Evolutionary conservation across 2,329 filamentous ascomycete species (phyloP), one percentile per base, ranked within the genome.

Genomic region (Huntiella savannae): DNA sequence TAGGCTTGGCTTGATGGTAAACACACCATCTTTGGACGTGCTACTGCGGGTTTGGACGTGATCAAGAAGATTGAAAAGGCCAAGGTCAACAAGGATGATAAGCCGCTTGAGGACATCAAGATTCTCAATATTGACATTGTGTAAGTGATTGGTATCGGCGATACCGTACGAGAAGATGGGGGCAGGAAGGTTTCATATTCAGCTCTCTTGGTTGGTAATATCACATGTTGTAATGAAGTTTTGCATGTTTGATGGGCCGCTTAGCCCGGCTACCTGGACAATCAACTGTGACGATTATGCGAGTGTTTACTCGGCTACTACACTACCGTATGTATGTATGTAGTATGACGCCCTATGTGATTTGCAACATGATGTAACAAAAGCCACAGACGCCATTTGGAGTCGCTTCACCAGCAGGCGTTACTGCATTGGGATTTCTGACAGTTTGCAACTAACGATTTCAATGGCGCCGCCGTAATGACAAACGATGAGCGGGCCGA

Each of bases 31-130:
- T 98, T 98, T 59, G 91, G 91, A 1, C 71, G 91, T 36, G 87
- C 85, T 1, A 79, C 88, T 34, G 81, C 87, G 58, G 91, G 91
- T 0, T 66, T 96, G 58, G 91, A 98, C 60, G 85, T 98, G 15
- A 79, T 98, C 50, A 86, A 96, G 61, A 84, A 80, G 66, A 98
- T 98, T 58, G 91, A 98, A 64, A 94, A 92, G 59, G 71, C 74
- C 12, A 82, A 81, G 58, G 86, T 86, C 3, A 78, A 82, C 61
- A 79, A 79, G 67, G 92, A 98, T 65, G 22, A 28, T 28, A 93
- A 88, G 66, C 91, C 91, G 1, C 83, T 93, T 60, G 86, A 94
- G 57, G 91, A 98, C 59, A 87, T 98, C 56, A 96, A 94, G 64
- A 93, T 98, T 54, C 75, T 98, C 49, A 95, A 83, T 59, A 93